These are phyloP conservation scores for Flagelloscypha sp. DNA, from an alignment of 768 basidiomycete genomes.

Conservation along the genomic window DNA sequence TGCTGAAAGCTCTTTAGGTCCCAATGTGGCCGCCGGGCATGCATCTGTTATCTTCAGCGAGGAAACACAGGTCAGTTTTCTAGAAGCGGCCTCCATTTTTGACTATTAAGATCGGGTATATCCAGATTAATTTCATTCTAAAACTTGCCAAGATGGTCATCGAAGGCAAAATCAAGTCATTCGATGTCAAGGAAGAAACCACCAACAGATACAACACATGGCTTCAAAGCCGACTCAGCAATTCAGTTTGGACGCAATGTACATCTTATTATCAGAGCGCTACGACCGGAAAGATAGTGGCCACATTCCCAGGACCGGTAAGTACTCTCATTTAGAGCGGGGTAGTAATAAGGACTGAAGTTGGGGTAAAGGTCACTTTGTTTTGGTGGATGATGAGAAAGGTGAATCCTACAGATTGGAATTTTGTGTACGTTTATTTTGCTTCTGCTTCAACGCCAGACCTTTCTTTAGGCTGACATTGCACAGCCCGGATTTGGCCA, in stretches of 20 bases:
- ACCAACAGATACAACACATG: conserved; percentile 43
- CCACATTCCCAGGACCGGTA: conserved; percentile 48
- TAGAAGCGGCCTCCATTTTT: no score
- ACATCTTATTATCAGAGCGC: conserved; percentile 42
- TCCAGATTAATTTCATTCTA: conserved; percentile 40
- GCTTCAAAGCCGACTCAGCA: conserved; percentile 38
- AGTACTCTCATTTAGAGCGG: no score
- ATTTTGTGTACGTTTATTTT: no score
- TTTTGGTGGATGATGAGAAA: conserved; percentile 56
- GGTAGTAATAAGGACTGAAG: no score
- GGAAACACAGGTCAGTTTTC: conserved; percentile 41
- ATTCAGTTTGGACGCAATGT: conserved; percentile 47
- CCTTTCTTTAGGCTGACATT: no score
- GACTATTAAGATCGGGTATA: conserved; percentile 4
- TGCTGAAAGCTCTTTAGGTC: conserved; percentile 25
- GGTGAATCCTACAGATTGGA: no score
- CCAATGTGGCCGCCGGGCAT: conserved; percentile 52
- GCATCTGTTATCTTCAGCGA: conserved; percentile 48
- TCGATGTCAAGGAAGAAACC: conserved; percentile 39
- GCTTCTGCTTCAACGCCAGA: no score
- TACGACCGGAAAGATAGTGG: conserved; percentile 31
- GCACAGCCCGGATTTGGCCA: no score
- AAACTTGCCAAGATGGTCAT: conserved; percentile 47
- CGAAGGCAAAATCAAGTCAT: conserved; percentile 36
- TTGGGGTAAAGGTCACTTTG: no score